Conservation (phyloP, 148 eudicot genomes). For the Heliamphora exappendiculata region DNA sequence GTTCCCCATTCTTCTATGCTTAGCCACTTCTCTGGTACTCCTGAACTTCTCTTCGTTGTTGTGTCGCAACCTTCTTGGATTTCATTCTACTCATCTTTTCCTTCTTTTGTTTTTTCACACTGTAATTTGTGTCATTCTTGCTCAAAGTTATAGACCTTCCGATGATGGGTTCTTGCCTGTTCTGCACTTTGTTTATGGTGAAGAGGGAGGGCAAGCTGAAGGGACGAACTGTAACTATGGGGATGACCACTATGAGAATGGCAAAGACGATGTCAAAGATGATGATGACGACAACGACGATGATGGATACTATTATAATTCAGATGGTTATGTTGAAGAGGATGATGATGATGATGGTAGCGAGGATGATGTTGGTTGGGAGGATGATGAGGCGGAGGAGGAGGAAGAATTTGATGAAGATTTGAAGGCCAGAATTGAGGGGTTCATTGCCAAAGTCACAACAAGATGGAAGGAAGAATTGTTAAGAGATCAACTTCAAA, state of each 20-base stretch:
- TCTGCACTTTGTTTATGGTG: constrained; percentile 2
- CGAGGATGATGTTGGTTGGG: no score
- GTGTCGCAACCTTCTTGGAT: background rate
- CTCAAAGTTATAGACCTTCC: constrained; percentile 16
- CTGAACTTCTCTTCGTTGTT: background rate
- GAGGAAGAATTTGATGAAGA: constrained; percentile 26
- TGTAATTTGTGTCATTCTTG: constrained; percentile 15
- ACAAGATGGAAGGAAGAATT: constrained; percentile 42
- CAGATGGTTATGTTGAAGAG: constrained; percentile 26
- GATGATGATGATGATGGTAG: constrained; percentile 24
- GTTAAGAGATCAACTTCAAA: constrained; percentile 21
- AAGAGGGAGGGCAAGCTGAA: constrained; percentile 9
- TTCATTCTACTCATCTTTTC: constrained; percentile 10
- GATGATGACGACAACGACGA: constrained; percentile 3
- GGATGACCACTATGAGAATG: background rate
- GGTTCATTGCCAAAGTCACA: constrained; percentile 37
- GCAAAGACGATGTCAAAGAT: background rate
- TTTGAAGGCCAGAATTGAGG: constrained; percentile 28
- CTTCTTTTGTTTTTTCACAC: constrained; percentile 20
- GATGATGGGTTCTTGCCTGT: constrained; percentile 7
- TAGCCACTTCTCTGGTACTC: constrained; percentile 9
- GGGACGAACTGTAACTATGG: background rate
- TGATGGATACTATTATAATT: constrained; percentile 17
- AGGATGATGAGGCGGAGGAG: constrained; percentile 1
- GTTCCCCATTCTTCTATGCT: constrained; percentile 7